Base-by-base conservation (phyloP, 768 basidiomycete genomes). In the Pleurotus pulmonarius region DNA sequence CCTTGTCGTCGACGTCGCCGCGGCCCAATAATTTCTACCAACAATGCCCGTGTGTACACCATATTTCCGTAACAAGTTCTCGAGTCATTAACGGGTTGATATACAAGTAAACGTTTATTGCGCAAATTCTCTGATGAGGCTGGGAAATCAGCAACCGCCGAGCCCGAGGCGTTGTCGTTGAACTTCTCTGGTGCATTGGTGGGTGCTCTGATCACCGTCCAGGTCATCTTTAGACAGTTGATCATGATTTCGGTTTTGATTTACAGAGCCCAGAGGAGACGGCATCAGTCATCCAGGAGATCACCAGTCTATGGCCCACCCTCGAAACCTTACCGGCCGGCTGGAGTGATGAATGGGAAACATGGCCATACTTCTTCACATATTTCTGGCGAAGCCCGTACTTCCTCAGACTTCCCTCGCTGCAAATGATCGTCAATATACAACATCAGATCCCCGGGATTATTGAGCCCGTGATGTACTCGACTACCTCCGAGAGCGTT, bases 351-450 rank as follows among this genome's bases (percentile, higher is more conserved):
- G 59, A 61, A 40, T 73, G 70, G 70, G 51, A 62, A 6, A 24
- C 52, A 11, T 73, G 69, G 68, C 47, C 63, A 3, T 63, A 64
- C 58, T 64, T 74, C 20, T 55, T 69, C 25, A 68, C 70, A 5
- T 60, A 70, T 56, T 75, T 67, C 63, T 72, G 70, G 59, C 61
- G 62, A 51, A 68, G 66, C 2, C 67, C 71, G 3, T 69, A 73
- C 61, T 73, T 68, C 55, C 69, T 75, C 43, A 69, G 63, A 62
- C 62, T 73, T 43, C 71, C 71, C 3, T 70, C 70, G 60, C 69
- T 73, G 47, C 67, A 73, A 49, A 68, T 70, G 67, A 56, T 69
- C n/a, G 61, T 71, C 16, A 73, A 71, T 56, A 62, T 74, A 18
- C 59, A 60, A 15, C 63, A 70, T 58, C 64, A 58, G 2, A 62